Evolutionary conservation across 2,329 filamentous ascomycete genomes (phyloP).

Genomic region (Aspergillus novofumigatus): DNA sequence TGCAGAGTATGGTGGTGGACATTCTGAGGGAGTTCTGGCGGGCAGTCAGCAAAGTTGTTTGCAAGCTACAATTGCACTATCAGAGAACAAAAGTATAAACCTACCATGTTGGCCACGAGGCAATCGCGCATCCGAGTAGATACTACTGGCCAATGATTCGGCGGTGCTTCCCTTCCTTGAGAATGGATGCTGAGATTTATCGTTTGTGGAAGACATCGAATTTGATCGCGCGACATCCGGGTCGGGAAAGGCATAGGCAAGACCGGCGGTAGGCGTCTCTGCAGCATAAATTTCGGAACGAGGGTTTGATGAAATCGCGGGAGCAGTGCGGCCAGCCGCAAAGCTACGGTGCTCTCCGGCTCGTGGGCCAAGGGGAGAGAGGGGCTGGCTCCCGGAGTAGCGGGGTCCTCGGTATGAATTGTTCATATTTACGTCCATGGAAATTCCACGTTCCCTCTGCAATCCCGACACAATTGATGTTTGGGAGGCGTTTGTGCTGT

Average conservation of each 20-base stretch:
- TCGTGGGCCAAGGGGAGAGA: conserved; percentile 40
- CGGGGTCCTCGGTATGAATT: conserved; percentile 37
- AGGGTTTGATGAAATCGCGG: conserved; percentile 47
- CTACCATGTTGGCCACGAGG: conserved; percentile 47
- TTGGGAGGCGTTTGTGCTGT: conserved; percentile 45
- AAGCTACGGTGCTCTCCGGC: conserved; percentile 39
- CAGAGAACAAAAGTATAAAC: conserved; percentile 10
- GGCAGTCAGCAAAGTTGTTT: neutral
- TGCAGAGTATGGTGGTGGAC: conserved; percentile 47
- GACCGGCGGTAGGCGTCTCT: conserved; percentile 46
- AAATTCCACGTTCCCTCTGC: conserved; percentile 41
- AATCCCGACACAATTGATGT: conserved; percentile 42
- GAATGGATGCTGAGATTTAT: conserved; percentile 32
- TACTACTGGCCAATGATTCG: conserved; percentile 45
- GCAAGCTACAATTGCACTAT: too few relatives aligned
- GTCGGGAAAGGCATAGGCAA: conserved; percentile 50
- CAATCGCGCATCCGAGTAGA: conserved; percentile 44
- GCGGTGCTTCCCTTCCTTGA: conserved; percentile 45
- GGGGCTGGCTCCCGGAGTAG: conserved; percentile 36
- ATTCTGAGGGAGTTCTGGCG: conserved; percentile 43
- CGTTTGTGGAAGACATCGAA: conserved; percentile 32
- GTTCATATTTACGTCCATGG: conserved; percentile 33
- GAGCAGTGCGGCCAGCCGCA: conserved; percentile 44
- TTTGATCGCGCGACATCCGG: conserved; percentile 41
- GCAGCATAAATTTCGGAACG: conserved; percentile 48